Conservation (phyloP, 768 basidiomycete genomes). For the Lentinula raphanica region DNA sequence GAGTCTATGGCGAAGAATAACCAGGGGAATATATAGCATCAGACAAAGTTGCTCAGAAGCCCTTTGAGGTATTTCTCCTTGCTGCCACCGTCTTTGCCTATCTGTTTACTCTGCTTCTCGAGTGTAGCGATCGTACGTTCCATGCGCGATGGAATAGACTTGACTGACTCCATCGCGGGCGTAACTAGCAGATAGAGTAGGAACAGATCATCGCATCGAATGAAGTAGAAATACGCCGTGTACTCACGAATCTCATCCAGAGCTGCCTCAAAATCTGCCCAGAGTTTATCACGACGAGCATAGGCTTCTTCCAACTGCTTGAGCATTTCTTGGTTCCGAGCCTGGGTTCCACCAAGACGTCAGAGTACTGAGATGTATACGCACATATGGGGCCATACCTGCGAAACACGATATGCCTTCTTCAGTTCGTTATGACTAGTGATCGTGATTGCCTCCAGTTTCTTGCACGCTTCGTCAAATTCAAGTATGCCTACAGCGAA, state of each 20-base stretch:
- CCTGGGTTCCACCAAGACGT: constrained; percentile 25
- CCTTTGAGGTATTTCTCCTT: constrained; percentile 2
- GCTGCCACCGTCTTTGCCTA: constrained; percentile 22
- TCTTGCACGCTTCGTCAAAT: constrained; percentile 53
- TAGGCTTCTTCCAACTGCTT: constrained; percentile 45
- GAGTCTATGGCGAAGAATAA: too few relatives aligned
- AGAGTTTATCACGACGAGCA: constrained; percentile 42
- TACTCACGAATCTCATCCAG: constrained; percentile 45
- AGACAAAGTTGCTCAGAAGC: neutral
- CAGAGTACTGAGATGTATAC: neutral
- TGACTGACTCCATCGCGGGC: constrained; percentile 34
- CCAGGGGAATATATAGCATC: neutral
- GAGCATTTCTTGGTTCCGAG: constrained; percentile 35
- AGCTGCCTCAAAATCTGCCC: constrained; percentile 39
- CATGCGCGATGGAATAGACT: constrained; percentile 42
- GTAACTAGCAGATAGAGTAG: constrained; percentile 27
- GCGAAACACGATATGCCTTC: constrained; percentile 31
- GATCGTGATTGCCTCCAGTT: constrained; percentile 40
- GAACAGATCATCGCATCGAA: neutral
- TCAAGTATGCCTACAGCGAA: constrained; percentile 40
- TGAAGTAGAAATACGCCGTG: constrained; percentile 9
- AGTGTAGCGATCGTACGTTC: constrained; percentile 47
- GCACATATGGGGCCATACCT: constrained; percentile 31
- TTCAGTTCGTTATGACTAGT: constrained; percentile 39
- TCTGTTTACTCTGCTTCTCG: constrained; percentile 48